Evolutionary conservation across 2,329 filamentous ascomycete genomes (phyloP).

Genomic region (Pseudogymnoascus sp.): DNA sequence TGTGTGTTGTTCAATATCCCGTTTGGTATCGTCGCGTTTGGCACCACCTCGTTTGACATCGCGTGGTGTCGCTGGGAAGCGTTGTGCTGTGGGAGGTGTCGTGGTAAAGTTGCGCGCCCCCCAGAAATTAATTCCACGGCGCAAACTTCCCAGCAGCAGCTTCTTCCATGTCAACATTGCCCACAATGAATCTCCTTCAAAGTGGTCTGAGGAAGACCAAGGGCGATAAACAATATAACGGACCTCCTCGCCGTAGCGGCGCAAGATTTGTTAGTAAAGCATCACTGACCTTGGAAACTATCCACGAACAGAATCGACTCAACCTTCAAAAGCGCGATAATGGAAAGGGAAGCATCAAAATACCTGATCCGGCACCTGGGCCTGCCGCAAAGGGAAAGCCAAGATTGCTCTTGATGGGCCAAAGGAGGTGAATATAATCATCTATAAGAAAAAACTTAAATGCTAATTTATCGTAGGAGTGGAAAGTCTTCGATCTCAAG

Average conservation of each 20-base stretch:
- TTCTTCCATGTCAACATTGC: neutral
- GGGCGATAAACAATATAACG: constrained; percentile 24
- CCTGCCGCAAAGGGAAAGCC: constrained; percentile 58
- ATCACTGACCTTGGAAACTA: constrained; percentile 53
- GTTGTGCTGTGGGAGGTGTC: neutral
- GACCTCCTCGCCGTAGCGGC: constrained; percentile 27
- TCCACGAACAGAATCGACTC: constrained; percentile 51
- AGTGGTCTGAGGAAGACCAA: constrained; percentile 24
- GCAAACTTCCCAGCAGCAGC: neutral
- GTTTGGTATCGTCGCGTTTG: neutral
- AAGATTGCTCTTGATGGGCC: constrained; percentile 85
- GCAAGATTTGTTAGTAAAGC: constrained; percentile 44
- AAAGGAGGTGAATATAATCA: constrained; percentile 60
- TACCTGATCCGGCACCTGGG: constrained; percentile 36
- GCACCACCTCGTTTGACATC: neutral
- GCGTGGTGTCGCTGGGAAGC: neutral
- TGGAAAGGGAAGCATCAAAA: constrained; percentile 35
- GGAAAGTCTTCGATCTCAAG: constrained; percentile 98
- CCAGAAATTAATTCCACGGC: neutral
- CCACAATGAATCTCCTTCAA: constrained; percentile 22
- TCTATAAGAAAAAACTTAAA: neutral
- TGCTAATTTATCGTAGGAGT: constrained; percentile 50
- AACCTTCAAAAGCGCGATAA: constrained; percentile 38
- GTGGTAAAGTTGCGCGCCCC: neutral
- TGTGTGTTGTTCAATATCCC: constrained; percentile 1